Evolutionary conservation across 176 grass and related monocot species (phyloP).

Genomic region (Cenchrus purpureus): DNA sequence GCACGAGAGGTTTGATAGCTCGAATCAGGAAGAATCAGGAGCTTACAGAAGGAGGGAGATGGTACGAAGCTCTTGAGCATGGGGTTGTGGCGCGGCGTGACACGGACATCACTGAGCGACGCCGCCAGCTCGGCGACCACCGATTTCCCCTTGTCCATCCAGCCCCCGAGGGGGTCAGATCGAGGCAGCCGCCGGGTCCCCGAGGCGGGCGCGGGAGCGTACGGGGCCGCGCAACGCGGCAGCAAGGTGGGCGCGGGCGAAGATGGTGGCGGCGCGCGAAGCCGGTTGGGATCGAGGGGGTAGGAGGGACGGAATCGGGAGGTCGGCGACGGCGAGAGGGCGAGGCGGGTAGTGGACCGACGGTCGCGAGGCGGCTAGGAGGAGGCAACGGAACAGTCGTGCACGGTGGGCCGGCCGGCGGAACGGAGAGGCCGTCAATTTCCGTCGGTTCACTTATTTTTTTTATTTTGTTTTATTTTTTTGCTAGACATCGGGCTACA

Average conservation of each 20-base stretch:
- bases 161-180: not conserved
- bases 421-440: slow-evolving; percentile 15
- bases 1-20: not conserved
- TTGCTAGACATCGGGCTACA: not conserved
- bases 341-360: not conserved
- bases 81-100: slow-evolving; percentile 38
- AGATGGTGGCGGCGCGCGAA: not conserved
- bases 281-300: too few relatives aligned
- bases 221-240: not conserved
- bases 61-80: slow-evolving; percentile 2
- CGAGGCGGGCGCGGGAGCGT: not conserved
- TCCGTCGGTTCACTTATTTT: not conserved
- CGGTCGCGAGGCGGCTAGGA: not conserved
- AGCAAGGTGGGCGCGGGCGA: not conserved
- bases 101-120: slow-evolving; percentile 61
- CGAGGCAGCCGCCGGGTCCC: not conserved
- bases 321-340: not conserved
- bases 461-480: not conserved
- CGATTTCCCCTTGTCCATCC: slow-evolving; percentile 72
- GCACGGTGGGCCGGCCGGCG: not conserved
- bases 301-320: not conserved
- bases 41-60: slow-evolving; percentile 52
- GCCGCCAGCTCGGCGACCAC: slow-evolving; percentile 48
- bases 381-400: not conserved
- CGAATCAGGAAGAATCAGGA: not conserved